Base-by-base conservation (phyloP, 805 yeast genomes). In the Zygoascus biomembranicola region DNA sequence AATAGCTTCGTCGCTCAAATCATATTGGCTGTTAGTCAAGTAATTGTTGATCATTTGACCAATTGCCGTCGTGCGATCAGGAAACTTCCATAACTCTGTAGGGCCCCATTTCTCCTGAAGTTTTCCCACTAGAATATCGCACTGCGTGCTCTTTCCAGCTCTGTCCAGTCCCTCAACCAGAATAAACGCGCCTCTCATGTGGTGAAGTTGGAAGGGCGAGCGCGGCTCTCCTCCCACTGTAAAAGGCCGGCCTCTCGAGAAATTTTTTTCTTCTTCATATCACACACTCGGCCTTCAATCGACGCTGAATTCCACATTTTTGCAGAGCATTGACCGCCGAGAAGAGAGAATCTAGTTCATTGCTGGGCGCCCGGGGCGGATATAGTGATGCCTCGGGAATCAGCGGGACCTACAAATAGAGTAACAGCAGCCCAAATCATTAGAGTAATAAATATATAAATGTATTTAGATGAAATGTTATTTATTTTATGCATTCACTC, bases 91-190 rank as follows among this genome's bases (percentile, higher is more conserved):
- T 37, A 86, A 68, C 52, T 73, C 72, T 2, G 76, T 76, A 5
- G 70, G 63, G 1, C 73, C 73, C 1, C 68, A 67, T 0, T 57
- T 47, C 2, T 61, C 56, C 14, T 51, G 28, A 10, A 73, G 56
- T 4, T 59, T 61, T 0, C 69, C 63, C 0, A 71, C 61, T 9
- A 85, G 60, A 2, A 63, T 59, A 2, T 68, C 64, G 6, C 85
- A 77, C 65, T 94, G 99, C 0, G 97, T 90, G 2, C 96, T 80
- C 63, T 94, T 94, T 0, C 99, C 99, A 0, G 97, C 85, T 49
- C 99, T 72, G 63, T 94, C 99, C 1, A 94, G 78, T 0, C 99
- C 99, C 68, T 94, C 99, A 1, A 94, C 75, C 1, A 89, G 77
- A 20, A 94, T 84, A 41, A 94, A 71, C 47, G 78, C 75, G 1